Evolutionary conservation across 805 yeast species (phyloP), one percentile per base, ranked within the genome.

Genomic region (Saccharomyces jurei): DNA sequence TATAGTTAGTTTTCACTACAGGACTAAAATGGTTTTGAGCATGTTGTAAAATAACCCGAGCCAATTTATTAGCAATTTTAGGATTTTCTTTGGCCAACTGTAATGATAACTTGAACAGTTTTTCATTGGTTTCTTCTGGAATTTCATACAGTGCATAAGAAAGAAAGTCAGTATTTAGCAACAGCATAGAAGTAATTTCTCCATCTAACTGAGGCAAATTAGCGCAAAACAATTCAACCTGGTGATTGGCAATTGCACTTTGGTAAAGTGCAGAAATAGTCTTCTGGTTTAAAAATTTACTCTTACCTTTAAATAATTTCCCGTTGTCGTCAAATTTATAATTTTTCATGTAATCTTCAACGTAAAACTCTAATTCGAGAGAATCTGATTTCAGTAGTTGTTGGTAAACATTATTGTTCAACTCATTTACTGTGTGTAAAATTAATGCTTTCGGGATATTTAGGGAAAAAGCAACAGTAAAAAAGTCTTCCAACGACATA

Each of bases 181-280:
- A 49, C 6, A 66, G 50, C 26, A 26, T 8, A 14, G 52, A 28
- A 25, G 51, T 51, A 5, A 54, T 6, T 1, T n/a, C 28, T 21
- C 29, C 28, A n/a, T 51, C 50, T 17, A 65, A 54, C 31, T 56
- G 31, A 29, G 61, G 53, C 28, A 65, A 64, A 50, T 57, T 52
- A 0, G 56, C 50, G 13, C 67, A 51, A 49, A 72, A 71, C 1
- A 41, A 41, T 3, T 48, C 52, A 9, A 68, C 41, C 17, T 63
- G 60, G 0, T 53, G 51, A 36, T 59, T 52, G 0, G 55, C 46
- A 5, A 56, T 55, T 4, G 76, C 68, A 11, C 57, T 52, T 3
- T 61, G 53, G 58, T 70, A 79, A 8, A 80, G 55, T 30, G 67
- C 68, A 1, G 56, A 11, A 0, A 76, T 58, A 26, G 74, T 72